Evolutionary conservation across 768 basidiomycete genomes (phyloP), one percentile per base, ranked within the genome.

Genomic region (Gloeostereum incarnatum): DNA sequence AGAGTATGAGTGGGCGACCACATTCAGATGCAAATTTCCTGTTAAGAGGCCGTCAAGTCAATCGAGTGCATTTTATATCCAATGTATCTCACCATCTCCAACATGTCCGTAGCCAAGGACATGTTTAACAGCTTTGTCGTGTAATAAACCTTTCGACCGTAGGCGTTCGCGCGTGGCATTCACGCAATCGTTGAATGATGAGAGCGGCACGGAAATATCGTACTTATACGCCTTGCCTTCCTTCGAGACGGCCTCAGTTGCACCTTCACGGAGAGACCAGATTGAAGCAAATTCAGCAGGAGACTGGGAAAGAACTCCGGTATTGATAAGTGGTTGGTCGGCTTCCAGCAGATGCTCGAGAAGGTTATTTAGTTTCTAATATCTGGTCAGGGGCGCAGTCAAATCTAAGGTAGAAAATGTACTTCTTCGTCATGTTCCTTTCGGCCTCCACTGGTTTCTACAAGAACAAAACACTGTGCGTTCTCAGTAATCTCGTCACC

Each of bases 191-290:
- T 97, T 81, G 72, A 98, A 97, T 44, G 77, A 73, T 14, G 75
- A 71, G 3, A 92, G 67, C 5, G 93, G 93, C 10, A 98, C 75
- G 8, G 88, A 91, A 31, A 99, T 75, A 51, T 96, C 92, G 54
- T 98, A 99, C 63, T 99, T 99, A 68, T 97, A 98, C 5, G 82
- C 79, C 49, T 90, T 91, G 30, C 96, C 96, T 55, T 89, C 81
- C 55, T 97, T 97, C 26, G 86, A 85, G 3, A 86, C 74, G 4
- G 91, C 87, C 57, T 99, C 96, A 2, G 96, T 78, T 18, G 98
- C 71, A 11, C 86, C 81, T 61, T 99, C 96, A 19, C 94, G 82
- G 14, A 97, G 66, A 0, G 80, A 77, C 96, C 96, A 98, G 1
- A 99, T 60, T 0, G 85, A 81, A 1, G 81, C 73, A 51, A 93